phyloP scores from a whole-genome alignment of 192 early-diverging fungal species.

The Backusella liffmaniae region DNA sequence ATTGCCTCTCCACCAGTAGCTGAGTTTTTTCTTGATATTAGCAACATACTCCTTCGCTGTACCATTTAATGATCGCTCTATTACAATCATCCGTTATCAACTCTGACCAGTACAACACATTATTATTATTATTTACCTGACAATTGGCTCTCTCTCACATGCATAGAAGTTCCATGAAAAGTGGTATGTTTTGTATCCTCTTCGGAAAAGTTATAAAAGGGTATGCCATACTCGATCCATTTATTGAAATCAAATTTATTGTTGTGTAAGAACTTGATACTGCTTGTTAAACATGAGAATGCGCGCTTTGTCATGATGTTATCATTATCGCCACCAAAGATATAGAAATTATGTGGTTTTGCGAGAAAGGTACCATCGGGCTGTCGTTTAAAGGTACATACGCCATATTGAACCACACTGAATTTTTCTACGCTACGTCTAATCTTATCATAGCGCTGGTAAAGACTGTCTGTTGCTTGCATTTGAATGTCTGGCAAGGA shows the following conservation, averaged over 20 bases:
- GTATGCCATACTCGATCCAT: conserved; percentile 77
- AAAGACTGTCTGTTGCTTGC: conserved; percentile 28
- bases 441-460: conserved; percentile 37
- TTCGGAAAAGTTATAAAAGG: conserved; percentile 64
- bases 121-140: background rate
- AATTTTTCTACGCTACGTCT: conserved; percentile 33
- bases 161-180: background rate
- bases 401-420: conserved; percentile 76
- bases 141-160: background rate
- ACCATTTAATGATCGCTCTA: background rate
- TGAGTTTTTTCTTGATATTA: conserved; percentile 28
- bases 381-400: conserved; percentile 70
- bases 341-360: conserved; percentile 85
- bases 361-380: conserved; percentile 62
- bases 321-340: conserved; percentile 52
- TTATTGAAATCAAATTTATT: conserved; percentile 93
- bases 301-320: background rate
- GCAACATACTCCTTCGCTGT: background rate
- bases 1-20: conserved; percentile 43
- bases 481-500: conserved; percentile 23
- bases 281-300: conserved; percentile 36
- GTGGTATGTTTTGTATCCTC: conserved; percentile 36
- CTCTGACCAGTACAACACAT: background rate
- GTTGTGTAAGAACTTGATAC: conserved; percentile 71
- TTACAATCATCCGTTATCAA: background rate